Conservation (phyloP, 2,329 filamentous ascomycete genomes). For the Dothideomycetidae sp. region DNA sequence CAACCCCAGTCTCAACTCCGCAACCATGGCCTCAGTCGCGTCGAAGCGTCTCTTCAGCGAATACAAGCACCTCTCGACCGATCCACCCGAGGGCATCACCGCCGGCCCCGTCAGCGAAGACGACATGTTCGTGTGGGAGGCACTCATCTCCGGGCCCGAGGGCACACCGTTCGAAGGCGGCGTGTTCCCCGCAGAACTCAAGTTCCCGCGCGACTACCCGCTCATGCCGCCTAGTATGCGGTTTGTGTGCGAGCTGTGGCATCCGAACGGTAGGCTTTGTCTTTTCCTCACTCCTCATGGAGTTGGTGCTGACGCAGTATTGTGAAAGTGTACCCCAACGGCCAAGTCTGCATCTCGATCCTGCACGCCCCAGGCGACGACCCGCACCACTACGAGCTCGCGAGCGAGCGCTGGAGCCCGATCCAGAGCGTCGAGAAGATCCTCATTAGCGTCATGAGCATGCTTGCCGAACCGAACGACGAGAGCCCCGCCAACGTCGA, state of each 20-base stretch:
- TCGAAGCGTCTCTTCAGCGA: conserved; percentile 81
- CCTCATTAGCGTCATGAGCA: conserved; percentile 91
- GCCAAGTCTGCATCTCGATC: conserved; percentile 95
- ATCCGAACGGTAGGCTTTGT: conserved; percentile 65
- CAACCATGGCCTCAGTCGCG: conserved; percentile 33
- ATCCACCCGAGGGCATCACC: conserved; percentile 94
- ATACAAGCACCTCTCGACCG: conserved; percentile 85
- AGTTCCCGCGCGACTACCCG: conserved; percentile 94
- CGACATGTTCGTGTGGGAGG: conserved; percentile 93
- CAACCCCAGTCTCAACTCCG: not conserved
- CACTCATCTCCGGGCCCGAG: conserved; percentile 85
- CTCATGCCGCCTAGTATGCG: conserved; percentile 91
- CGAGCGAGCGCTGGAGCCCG: conserved; percentile 87
- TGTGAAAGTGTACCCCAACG: conserved; percentile 66
- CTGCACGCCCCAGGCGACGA: conserved; percentile 92
- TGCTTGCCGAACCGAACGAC: conserved; percentile 94
- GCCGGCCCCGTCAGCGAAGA: conserved; percentile 88
- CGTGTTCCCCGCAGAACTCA: conserved; percentile 86
- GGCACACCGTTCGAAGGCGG: conserved; percentile 93
- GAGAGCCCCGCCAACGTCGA: conserved; percentile 94
- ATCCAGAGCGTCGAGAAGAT: conserved; percentile 98
- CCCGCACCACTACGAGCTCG: conserved; percentile 95
- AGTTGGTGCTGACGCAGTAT: conserved; percentile 3
- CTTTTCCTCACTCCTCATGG: not conserved
- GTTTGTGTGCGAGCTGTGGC: conserved; percentile 87